These are phyloP conservation scores for Flueggea neowawraea DNA, from an alignment of 441 rosid genomes.

Conservation along the genomic window DNA sequence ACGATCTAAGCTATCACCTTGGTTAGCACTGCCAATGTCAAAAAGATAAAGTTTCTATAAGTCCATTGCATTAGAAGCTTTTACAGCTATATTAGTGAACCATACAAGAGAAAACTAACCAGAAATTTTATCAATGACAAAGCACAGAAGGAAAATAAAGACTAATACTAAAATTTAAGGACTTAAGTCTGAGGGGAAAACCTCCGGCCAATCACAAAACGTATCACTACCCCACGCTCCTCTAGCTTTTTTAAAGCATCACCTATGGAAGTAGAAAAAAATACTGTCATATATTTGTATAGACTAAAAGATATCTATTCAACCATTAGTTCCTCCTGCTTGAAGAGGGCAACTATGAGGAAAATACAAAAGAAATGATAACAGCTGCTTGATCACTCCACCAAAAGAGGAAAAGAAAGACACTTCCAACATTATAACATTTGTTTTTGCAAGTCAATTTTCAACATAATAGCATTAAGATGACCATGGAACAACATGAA, in stretches of 20 bases:
- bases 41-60: constrained; percentile 21
- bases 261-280: constrained; percentile 37
- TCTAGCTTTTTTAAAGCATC: constrained; percentile 81
- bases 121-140: constrained; percentile 6
- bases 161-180: constrained; percentile 13
- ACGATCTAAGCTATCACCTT: constrained; percentile 94
- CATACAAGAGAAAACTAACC: constrained; percentile 3
- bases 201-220: constrained; percentile 97
- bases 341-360: background rate
- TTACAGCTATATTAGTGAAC: constrained; percentile 1
- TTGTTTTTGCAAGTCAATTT: no score
- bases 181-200: constrained; percentile 30
- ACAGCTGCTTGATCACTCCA: background rate
- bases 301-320: background rate
- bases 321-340: background rate
- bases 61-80: constrained; percentile 12
- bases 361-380: background rate
- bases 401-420: no score
- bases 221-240: constrained; percentile 87
- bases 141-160: constrained; percentile 4
- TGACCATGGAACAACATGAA: no score
- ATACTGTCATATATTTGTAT: background rate
- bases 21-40: constrained; percentile 70
- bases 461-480: no score
- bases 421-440: no score